Conservation (phyloP, 1,284 basidiomycete genomes). For the Pisolithus thermaeus region DNA sequence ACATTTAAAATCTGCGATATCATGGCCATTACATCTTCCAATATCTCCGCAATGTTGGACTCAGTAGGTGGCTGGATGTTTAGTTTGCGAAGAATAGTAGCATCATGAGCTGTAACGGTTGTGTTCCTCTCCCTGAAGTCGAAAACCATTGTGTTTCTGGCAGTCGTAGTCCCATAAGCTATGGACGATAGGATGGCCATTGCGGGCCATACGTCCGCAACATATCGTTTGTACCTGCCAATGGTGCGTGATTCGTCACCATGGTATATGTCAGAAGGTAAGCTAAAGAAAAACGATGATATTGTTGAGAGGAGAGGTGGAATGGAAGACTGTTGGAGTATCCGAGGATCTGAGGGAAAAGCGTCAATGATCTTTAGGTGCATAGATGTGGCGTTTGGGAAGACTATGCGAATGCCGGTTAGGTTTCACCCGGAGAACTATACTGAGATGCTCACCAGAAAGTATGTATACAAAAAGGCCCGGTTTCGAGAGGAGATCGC, state of each 20-base stretch:
- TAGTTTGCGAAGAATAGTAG: too few relatives aligned
- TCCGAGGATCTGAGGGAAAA: constrained; percentile 17
- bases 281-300: constrained; percentile 14
- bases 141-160: background rate
- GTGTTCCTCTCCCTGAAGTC: background rate
- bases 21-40: too few relatives aligned
- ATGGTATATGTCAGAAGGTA: constrained; percentile 14
- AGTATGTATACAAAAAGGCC: background rate
- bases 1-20: too few relatives aligned
- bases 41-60: too few relatives aligned
- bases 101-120: too few relatives aligned
- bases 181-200: constrained; percentile 11
- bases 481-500: background rate
- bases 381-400: constrained; percentile 9
- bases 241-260: constrained; percentile 9
- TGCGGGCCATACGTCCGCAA: constrained; percentile 13
- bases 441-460: background rate
- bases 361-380: constrained; percentile 13
- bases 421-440: background rate
- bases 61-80: too few relatives aligned
- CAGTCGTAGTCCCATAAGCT: constrained; percentile 6
- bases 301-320: constrained; percentile 15
- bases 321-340: constrained; percentile 10
- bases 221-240: constrained; percentile 16
- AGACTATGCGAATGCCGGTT: constrained; percentile 8